Base-by-base conservation (phyloP, 495 filamentous ascomycete species). In the Penicillium antarcticum region DNA sequence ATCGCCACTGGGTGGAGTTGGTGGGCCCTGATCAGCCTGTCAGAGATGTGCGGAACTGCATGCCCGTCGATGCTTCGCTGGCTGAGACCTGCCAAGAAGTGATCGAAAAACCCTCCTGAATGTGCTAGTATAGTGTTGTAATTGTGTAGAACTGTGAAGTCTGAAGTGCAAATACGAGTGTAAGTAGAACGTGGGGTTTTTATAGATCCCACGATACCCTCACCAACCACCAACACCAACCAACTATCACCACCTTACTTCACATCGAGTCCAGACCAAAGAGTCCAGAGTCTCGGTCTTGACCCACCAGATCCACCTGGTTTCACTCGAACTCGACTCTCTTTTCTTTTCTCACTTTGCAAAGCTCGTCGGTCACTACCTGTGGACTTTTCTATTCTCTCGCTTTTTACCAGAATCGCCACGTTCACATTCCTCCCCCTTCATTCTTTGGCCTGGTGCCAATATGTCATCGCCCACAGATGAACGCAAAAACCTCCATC, bases 401-500 rank as follows among this genome's bases (percentile, higher is more conserved):
- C 42, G 16, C 32, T 19, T 17, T 19, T 13, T 11, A 21, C 11
- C 26, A 29, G 26, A 9, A 29, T 24, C 13, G 9, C 32, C 44
- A 17, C 29, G 18, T 14, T 45, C 36, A 21, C 33, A 5, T 26
- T 9, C 32, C 17, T 16, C 11, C 34, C 53, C 52, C 48, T 50
- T 44, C 57, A 55, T 61, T 61, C 52, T 48, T 59, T 60, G 66
- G 65, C 70, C 67, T 61, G 68, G 58, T 56, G 62, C 68, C 69
- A 69, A 41, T 35, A 85, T 85, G 81, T 71, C 76, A 11, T 75
- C 74, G n/a, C 80, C 81, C 8, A 58, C 72, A 4, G 68, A 78
- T 41, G 79, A 83, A 53, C 52, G 33, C 35, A 59, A 64, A 12
- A 53, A 49, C 18, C 49, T 68, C 9, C 48, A 61, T 10, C 48